Conservation (phyloP, 208 protist species). For the Chromosphaera perkinsii region DNA sequence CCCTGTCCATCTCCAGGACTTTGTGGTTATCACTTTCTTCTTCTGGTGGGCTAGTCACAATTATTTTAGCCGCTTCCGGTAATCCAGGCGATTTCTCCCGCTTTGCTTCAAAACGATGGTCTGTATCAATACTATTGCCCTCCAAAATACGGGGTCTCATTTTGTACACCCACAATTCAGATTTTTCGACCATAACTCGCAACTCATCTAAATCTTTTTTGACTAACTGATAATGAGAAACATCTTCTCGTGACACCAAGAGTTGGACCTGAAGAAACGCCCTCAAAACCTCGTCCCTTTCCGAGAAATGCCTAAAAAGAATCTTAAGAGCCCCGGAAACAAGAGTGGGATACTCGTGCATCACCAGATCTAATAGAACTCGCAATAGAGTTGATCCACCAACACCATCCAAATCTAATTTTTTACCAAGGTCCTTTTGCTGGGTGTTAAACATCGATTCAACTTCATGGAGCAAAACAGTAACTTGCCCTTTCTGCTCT, state of each 20-base stretch:
- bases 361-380: constrained; percentile 15
- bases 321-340: constrained; percentile 7
- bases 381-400: constrained; percentile 3
- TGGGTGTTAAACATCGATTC: too few relatives aligned
- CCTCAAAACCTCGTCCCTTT: background rate
- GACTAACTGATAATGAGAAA: constrained; percentile 23
- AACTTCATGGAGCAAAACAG: too few relatives aligned
- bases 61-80: too few relatives aligned
- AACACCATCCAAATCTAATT: background rate
- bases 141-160: too few relatives aligned
- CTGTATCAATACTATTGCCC: too few relatives aligned
- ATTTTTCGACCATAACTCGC: constrained; percentile 32
- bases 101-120: too few relatives aligned
- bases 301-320: constrained; percentile 25
- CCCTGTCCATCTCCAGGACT: too few relatives aligned
- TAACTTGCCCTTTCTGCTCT: too few relatives aligned
- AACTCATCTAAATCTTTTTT: constrained; percentile 19
- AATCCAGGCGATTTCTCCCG: too few relatives aligned
- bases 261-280: constrained; percentile 3
- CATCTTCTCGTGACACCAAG: constrained; percentile 31
- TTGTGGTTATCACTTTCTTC: too few relatives aligned
- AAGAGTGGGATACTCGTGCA: background rate
- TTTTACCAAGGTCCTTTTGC: too few relatives aligned
- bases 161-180: constrained; percentile 37
- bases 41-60: too few relatives aligned